Conservation (phyloP, 1,284 basidiomycete species). For the Omphalotus olearius region DNA sequence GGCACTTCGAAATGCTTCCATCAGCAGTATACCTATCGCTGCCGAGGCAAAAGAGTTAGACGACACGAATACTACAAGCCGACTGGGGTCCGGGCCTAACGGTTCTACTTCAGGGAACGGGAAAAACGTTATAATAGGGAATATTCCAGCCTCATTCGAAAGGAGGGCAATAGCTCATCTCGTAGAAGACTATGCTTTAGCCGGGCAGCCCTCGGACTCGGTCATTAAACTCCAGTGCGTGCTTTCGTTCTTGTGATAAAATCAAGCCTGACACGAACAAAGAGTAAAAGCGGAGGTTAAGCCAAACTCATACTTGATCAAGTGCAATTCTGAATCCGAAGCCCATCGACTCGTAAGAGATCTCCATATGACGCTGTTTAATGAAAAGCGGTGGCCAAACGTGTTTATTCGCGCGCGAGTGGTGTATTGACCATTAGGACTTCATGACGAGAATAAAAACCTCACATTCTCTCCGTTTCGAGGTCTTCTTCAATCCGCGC, state of each 20-base stretch:
- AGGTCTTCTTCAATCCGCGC: slow-evolving; percentile 55
- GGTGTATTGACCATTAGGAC: slow-evolving; percentile 41
- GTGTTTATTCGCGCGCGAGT: slow-evolving; percentile 53
- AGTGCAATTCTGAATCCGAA: slow-evolving; percentile 51
- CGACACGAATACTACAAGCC: slow-evolving; percentile 16
- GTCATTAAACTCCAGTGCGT: slow-evolving; percentile 53
- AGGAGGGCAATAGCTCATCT: slow-evolving; percentile 32
- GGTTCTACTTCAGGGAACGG: slow-evolving; percentile 45
- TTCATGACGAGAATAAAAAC: background rate
- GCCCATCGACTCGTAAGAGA: slow-evolving; percentile 62
- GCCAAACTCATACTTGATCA: slow-evolving; percentile 48
- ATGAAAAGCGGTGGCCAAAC: slow-evolving; percentile 32
- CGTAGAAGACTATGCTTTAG: slow-evolving; percentile 42
- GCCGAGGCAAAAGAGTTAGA: slow-evolving; percentile 20
- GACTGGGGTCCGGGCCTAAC: slow-evolving; percentile 47
- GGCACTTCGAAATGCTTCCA: slow-evolving; percentile 34
- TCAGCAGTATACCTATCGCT: slow-evolving; percentile 40
- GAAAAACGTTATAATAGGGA: slow-evolving; percentile 54
- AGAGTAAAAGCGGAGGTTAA: slow-evolving; percentile 30
- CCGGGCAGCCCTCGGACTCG: slow-evolving; percentile 28
- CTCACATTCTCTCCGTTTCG: slow-evolving; percentile 65
- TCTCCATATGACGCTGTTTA: slow-evolving; percentile 53
- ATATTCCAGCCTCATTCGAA: slow-evolving; percentile 48
- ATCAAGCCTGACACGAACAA: background rate
- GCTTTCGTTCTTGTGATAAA: background rate